Evolutionary conservation across 2,329 filamentous ascomycete genomes (phyloP), one percentile per base, ranked within the genome.

Genomic region (Aspergillus jensenii): DNA sequence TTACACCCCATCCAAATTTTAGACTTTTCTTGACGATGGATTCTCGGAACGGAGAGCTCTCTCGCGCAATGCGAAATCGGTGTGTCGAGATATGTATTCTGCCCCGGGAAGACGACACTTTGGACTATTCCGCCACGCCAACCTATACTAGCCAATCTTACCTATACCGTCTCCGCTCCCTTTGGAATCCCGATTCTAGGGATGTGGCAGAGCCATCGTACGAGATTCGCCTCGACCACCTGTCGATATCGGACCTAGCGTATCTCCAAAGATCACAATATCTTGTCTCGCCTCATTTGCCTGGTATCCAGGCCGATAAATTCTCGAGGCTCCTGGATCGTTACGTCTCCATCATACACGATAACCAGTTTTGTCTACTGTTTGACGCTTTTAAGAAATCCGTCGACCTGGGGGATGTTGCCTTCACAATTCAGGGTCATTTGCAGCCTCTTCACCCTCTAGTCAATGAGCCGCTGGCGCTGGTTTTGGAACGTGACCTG

Each of bases 1-100:
- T 99, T 50, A 85, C 77, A 56, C 93, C 95, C 14, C 93, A 98
- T 76, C 83, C 89, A 0, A 85, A 91, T 60, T 99, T 99, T 75
- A 85, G 93, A 57, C 87, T 99, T 19, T 98, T 99, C 75, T 79
- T 99, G 71, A 98, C 93, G 0, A 90, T 96, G 79, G 93, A 99
- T 72, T 88, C 95, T 46, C 86, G 88, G 50, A 90, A 96, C 72
- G 96, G 95, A 17, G 95, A 99, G 73, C 81, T 99, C 8, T 99
- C 95, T 3, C 85, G 95, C 62, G 95, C 95, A 0, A 99, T 99
- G 95, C 84, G 96, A 57, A 99, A 99, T 75, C 86, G 95, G 72
- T 92, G 92, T 49, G 83, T 97, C 25, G 96, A 99, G 74, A 89
- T 99, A 9, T 95, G 88, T 68, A 80, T 99, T 46, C 81, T 87